A percentile compares a stretch with the other conserved stretches of the same genome.
Conservation (phyloP, 2,329 filamentous ascomycete species). For the Endoconidiophora polonica region DNA sequence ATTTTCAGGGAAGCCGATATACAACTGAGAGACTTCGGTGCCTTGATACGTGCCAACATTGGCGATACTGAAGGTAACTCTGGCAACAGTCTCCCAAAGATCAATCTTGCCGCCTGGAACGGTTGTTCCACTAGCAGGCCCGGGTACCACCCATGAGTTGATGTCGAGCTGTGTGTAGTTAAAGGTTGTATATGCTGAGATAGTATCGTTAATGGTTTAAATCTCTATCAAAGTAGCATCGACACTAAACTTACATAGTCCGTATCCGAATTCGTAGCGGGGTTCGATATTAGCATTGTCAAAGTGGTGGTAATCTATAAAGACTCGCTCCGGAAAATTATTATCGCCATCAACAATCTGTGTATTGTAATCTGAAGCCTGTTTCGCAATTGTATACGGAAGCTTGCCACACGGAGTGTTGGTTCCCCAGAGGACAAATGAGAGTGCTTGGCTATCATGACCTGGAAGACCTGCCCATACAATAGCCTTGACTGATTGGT, state of each 20-base stretch:
- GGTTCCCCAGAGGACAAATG: constrained; percentile 58
- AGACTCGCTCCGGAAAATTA: constrained; percentile 68
- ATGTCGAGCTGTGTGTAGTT: constrained; percentile 39
- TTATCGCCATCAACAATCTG: constrained; percentile 27
- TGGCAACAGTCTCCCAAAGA: constrained; percentile 50
- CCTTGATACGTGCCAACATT: constrained; percentile 41
- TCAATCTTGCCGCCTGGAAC: constrained; percentile 36
- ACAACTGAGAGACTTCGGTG: constrained; percentile 39
- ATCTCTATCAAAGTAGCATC: not conserved
- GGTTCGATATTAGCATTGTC: constrained; percentile 47
- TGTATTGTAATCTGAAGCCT: constrained; percentile 28
- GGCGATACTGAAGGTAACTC: constrained; percentile 34
- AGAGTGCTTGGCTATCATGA: constrained; percentile 68
- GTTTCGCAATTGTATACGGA: constrained; percentile 42
- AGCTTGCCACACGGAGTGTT: constrained; percentile 60
- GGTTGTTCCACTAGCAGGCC: constrained; percentile 46
- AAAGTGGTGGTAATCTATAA: constrained; percentile 67
- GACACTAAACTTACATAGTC: constrained; percentile 38
- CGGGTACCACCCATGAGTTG: constrained; percentile 23
- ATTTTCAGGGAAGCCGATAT: constrained; percentile 31
- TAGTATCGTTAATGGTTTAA: not conserved
- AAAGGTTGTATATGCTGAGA: constrained; percentile 49
- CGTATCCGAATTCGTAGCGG: constrained; percentile 64
- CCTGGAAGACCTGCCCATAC: constrained; percentile 74
- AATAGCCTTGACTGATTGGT: constrained; percentile 41